Evolutionary conservation across 2,329 filamentous ascomycete species (phyloP), one percentile per base, ranked within the genome.

Genomic region (Huntiella omanensis): DNA sequence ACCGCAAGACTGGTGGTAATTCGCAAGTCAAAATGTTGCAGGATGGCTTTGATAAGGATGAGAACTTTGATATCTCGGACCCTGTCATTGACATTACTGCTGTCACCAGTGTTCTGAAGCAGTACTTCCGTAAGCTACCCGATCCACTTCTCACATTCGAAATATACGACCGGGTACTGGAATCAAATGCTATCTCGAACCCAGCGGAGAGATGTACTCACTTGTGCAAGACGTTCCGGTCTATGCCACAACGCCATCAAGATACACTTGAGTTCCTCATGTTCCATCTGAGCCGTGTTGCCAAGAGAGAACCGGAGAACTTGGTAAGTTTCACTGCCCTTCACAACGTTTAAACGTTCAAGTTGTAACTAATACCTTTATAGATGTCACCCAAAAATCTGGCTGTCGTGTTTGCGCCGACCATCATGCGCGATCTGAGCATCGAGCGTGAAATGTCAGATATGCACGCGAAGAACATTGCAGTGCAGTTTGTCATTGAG

Each of bases 361-460:
- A 42, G 22, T 13, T 19, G 3, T 33, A 6, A 19, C 22, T 42
- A 42, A 36, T 17, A 3, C 3, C 22, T 40, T 10, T 40, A 2
- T 50, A 83, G 77, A 98, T 98, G 91, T 94, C 85, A 17, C 83
- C 88, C 48, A 83, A 92, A 63, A 98, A 98, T 58, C 66, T 96
- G 51, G 86, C 91, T 3, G 91, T 98, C 37, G 91, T 98, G 34
- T 98, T 98, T 59, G 91, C 91, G 6, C 91, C 91, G 5, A 98
- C 91, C 1, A 92, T 98, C 55, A 93, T 98, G 84, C 76, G 88
- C 54, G 86, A 92, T 48, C 71, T 78, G 58, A 88, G 80, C 56
- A 73, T 96, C 51, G 85, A 93, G 60, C 78, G 86, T 51, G 91
- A 98, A 61, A 92, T 98, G 77, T 88, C 80, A 28, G 91, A 98